Percentiles rank a stretch among this genome's conserved stretches.
These are phyloP conservation scores for Syzygium oleosum DNA, from an alignment of 345 rosid species.

Conservation along the genomic window DNA sequence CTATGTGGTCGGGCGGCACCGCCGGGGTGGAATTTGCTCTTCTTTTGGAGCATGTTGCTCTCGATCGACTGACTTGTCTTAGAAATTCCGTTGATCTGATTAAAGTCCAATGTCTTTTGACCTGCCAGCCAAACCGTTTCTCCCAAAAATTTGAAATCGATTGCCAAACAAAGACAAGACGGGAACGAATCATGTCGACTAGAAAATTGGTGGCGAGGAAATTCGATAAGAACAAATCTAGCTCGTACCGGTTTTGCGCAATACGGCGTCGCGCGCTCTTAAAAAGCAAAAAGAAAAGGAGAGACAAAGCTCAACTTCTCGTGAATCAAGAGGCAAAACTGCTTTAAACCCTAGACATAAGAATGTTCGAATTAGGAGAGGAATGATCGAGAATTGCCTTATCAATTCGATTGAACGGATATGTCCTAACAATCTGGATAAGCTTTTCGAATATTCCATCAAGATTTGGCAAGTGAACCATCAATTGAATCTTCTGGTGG, in stretches of 20 bases:
- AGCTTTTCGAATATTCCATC: not conserved
- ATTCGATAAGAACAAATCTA: not conserved
- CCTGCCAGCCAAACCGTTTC: not conserved
- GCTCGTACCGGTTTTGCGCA: not conserved
- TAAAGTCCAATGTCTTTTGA: not conserved
- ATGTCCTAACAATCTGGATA: not conserved
- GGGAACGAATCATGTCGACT: too few species aligned
- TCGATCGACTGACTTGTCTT: not conserved
- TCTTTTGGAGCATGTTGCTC: not conserved
- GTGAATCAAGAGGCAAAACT: not conserved
- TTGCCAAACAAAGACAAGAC: not conserved
- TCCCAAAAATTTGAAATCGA: not conserved
- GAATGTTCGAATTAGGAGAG: not conserved
- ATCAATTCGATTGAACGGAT: not conserved
- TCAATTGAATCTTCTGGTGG: not conserved
- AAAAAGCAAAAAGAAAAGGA: not conserved
- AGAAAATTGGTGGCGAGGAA: too few species aligned
- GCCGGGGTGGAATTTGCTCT: not conserved
- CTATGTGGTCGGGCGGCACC: conserved; percentile 2
- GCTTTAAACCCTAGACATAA: too few species aligned
- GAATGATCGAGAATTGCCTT: not conserved
- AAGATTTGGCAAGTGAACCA: not conserved
- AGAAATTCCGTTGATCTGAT: not conserved
- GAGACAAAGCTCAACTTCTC: not conserved
- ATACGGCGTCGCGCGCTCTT: not conserved